Conservation (phyloP, 1,284 basidiomycete genomes). For the Neolentinus lepideus region DNA sequence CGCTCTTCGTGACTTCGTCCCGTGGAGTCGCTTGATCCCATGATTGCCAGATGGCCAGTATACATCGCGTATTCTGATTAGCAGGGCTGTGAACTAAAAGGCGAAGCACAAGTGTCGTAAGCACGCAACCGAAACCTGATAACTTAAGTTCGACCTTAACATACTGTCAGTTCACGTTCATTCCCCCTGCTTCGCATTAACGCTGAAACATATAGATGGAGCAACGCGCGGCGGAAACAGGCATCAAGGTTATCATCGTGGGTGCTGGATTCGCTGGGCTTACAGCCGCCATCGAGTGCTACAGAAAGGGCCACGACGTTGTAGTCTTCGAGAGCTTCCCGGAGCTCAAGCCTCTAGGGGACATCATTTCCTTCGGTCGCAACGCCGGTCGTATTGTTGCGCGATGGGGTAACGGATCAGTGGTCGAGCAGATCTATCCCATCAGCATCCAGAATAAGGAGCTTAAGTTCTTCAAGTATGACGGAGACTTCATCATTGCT, state of each 20-base stretch:
- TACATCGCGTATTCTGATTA: not conserved
- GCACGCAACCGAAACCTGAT: not conserved
- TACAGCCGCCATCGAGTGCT: conserved; percentile 16
- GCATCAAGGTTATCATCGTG: conserved; percentile 16
- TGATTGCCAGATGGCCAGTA: not conserved
- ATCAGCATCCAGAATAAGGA: conserved; percentile 11
- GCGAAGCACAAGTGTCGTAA: not conserved
- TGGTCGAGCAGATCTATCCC: conserved; percentile 7
- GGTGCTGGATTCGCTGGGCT: conserved; percentile 19
- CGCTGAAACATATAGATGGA: not conserved
- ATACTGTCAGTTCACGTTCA: not conserved
- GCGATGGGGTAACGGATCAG: conserved; percentile 8
- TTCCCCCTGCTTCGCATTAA: not conserved
- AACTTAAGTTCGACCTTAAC: not conserved
- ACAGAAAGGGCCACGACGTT: conserved; percentile 16
- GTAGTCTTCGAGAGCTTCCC: conserved; percentile 12
- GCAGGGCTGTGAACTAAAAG: not conserved
- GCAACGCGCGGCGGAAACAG: not conserved
- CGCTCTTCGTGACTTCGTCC: not conserved
- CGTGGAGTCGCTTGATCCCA: not conserved
- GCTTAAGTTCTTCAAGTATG: conserved; percentile 8
- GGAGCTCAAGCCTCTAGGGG: conserved; percentile 10
- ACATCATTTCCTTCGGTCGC: conserved; percentile 12
- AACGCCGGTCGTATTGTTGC: conserved; percentile 11
- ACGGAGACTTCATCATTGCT: conserved; percentile 8